Evolutionary conservation across 1,284 basidiomycete species (phyloP).

Genomic region (Tilletia horrida): DNA sequence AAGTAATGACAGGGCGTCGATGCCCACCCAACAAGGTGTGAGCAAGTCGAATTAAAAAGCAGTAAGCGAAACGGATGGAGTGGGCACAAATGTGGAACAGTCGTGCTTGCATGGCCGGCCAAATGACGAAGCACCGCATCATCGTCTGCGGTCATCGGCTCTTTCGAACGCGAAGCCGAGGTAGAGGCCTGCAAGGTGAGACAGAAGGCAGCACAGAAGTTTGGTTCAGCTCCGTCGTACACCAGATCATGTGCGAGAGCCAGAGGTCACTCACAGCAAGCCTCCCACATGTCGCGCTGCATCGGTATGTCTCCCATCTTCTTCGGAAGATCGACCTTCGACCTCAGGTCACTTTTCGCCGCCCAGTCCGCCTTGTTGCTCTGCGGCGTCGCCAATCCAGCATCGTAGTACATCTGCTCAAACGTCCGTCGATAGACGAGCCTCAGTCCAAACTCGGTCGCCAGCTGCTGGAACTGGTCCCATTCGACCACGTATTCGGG

Average conservation of each 20-base stretch:
- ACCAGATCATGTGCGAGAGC: background rate
- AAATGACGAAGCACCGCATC: too few species aligned
- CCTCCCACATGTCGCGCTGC: conserved; percentile 49
- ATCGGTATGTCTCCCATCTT: conserved; percentile 26
- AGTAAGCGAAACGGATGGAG: too few species aligned
- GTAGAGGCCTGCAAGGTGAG: conserved; percentile 33
- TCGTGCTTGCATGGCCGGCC: too few species aligned
- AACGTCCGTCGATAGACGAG: conserved; percentile 81
- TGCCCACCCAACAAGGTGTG: too few species aligned
- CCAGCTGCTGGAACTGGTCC: conserved; percentile 85
- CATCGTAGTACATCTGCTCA: conserved; percentile 44
- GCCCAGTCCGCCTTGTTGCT: conserved; percentile 32
- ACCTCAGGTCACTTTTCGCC: conserved; percentile 18
- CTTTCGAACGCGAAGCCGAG: conserved; percentile 51
- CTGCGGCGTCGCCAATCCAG: conserved; percentile 24
- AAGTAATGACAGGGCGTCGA: too few species aligned
- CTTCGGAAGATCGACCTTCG: background rate
- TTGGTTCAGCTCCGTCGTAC: background rate
- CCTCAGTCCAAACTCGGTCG: conserved; percentile 73
- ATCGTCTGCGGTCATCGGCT: conserved; percentile 17
- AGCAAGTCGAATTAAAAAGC: too few species aligned
- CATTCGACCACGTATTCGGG: conserved; percentile 95
- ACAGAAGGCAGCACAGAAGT: background rate
- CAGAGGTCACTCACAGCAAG: conserved; percentile 30
- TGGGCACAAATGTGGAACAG: too few species aligned